Percentiles rank a stretch among this genome's conserved stretches.
Conservation (phyloP, 352 stramenopile genomes). For the Saprolegnia diclina region DNA sequence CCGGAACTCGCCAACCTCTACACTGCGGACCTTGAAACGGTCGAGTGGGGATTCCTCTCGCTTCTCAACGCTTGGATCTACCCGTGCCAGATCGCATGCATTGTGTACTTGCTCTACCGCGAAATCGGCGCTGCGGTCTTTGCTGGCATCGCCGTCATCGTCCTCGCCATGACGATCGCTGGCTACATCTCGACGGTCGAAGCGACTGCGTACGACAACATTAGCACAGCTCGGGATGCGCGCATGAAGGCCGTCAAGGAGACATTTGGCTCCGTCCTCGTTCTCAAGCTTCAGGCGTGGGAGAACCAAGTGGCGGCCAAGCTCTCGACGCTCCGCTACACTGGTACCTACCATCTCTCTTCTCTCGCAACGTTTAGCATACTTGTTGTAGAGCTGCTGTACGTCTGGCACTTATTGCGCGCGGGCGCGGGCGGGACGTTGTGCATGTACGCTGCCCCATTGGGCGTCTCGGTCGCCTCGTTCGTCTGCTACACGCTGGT, state of each 20-base stretch:
- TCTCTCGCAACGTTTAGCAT: too few relatives aligned
- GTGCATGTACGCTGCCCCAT: constrained; percentile 41
- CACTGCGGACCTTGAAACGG: constrained; percentile 5
- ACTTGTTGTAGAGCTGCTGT: constrained; percentile 3
- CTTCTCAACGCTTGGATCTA: constrained; percentile 47
- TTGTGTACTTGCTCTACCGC: constrained; percentile 44
- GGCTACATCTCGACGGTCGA: constrained; percentile 27
- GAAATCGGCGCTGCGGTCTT: constrained; percentile 50
- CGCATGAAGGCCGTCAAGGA: constrained; percentile 48
- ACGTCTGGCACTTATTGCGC: neutral
- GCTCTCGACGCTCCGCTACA: constrained; percentile 49
- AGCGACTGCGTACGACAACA: constrained; percentile 17
- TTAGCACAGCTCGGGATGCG: constrained; percentile 34
- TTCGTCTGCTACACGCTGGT: constrained; percentile 45
- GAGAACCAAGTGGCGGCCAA: constrained; percentile 78
- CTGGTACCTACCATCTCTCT: constrained; percentile 4
- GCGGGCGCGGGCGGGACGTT: constrained; percentile 3
- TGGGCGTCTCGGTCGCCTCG: constrained; percentile 42
- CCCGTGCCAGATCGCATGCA: constrained; percentile 45
- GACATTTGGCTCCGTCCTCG: constrained; percentile 56
- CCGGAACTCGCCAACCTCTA: constrained; percentile 20
- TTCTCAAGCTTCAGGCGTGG: constrained; percentile 91
- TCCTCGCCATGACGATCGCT: constrained; percentile 82
- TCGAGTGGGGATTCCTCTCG: constrained; percentile 12
- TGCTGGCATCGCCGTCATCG: constrained; percentile 36